A percentile compares a stretch with the other conserved stretches of the same genome.
Evolutionary conservation across 2,329 filamentous ascomycete species (phyloP).

Genomic region (Apiospora koreana): DNA sequence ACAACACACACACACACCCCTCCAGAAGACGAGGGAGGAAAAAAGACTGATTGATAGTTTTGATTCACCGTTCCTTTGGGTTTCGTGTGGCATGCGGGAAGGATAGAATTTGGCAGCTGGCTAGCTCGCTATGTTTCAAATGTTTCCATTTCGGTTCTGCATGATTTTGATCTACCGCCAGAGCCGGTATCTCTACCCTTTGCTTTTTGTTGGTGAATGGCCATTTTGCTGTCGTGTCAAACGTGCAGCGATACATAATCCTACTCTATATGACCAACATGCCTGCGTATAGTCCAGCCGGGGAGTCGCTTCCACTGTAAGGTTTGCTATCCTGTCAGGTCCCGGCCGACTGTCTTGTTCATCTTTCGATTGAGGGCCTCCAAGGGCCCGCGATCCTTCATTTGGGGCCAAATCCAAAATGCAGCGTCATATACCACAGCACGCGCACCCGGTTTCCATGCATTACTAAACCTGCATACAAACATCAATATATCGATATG

Average conservation of each 20-base stretch:
- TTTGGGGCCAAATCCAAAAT: background rate
- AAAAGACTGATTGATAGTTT: background rate
- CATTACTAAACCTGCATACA: background rate
- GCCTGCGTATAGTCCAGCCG: background rate
- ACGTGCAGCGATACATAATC: constrained; percentile 5
- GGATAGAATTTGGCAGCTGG: constrained; percentile 2
- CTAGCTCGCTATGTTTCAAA: constrained; percentile 6
- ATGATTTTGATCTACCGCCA: background rate
- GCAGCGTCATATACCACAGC: background rate
- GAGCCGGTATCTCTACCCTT: background rate
- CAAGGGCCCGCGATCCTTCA: background rate
- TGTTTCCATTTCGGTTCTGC: constrained; percentile 8
- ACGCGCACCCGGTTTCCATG: background rate
- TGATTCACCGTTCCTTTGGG: constrained; percentile 2
- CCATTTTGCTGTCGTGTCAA: background rate
- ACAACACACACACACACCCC: background rate
- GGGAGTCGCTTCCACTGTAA: background rate
- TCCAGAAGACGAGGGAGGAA: background rate
- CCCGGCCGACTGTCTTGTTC: background rate
- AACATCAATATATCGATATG: constrained; percentile 2
- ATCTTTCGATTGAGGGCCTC: background rate
- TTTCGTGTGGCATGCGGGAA: constrained; percentile 3
- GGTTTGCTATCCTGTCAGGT: background rate
- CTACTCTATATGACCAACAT: background rate
- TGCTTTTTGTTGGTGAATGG: background rate